Evolutionary conservation across 176 grass and related monocot genomes (phyloP).

Genomic region (Urochloa ruziziensis): DNA sequence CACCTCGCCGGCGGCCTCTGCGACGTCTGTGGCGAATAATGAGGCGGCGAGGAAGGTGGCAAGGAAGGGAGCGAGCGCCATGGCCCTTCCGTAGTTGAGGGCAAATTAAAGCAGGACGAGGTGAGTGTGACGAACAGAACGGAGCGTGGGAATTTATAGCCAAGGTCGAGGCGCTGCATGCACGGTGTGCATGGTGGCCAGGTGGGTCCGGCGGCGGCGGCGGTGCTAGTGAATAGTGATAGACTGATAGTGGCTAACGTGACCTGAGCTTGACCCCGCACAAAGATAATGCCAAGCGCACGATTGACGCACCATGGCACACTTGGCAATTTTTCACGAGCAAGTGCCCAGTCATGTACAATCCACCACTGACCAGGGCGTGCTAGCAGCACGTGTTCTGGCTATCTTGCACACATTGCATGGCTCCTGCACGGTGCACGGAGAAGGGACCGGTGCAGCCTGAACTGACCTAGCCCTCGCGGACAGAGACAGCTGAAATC

Average conservation of each 20-base stretch:
- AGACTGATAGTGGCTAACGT: too few species aligned
- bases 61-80: conserved; percentile 10
- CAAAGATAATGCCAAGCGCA: not conserved
- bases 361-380: not conserved
- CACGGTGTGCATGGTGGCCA: not conserved
- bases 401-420: too few species aligned
- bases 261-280: too few species aligned
- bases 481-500: not conserved
- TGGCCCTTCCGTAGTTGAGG: not conserved
- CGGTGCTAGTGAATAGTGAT: not conserved
- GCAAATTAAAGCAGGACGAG: not conserved
- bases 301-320: not conserved
- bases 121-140: too few species aligned
- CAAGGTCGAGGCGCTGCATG: not conserved
- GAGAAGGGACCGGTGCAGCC: not conserved
- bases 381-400: not conserved
- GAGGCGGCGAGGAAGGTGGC: too few species aligned
- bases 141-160: not conserved
- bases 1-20: conserved; percentile 41
- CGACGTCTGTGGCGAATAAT: too few species aligned
- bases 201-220: not conserved
- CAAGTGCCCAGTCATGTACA: not conserved
- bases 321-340: not conserved
- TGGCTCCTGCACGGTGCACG: too few species aligned
- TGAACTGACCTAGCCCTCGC: not conserved